These are phyloP conservation scores for Cadophora luteo-olivacea DNA, from an alignment of 2,329 filamentous ascomycete genomes.

Conservation along the genomic window DNA sequence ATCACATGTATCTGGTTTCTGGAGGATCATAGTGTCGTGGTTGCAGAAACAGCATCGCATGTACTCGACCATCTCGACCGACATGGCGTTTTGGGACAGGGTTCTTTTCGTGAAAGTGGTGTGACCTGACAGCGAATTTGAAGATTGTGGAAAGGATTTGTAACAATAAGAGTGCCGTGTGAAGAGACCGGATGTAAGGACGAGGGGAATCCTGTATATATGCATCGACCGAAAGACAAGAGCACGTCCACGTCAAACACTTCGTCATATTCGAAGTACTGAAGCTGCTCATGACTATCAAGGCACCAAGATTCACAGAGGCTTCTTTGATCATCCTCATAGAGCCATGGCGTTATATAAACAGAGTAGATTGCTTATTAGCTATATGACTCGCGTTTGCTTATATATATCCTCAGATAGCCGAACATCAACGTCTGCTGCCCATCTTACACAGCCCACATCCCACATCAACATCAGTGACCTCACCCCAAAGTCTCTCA, in stretches of 20 bases:
- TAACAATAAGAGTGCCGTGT: no score
- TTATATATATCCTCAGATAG: background rate
- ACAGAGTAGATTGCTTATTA: background rate
- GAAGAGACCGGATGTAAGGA: no score
- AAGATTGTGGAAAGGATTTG: no score
- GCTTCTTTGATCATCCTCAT: no score
- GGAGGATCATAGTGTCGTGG: background rate
- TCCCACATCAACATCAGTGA: background rate
- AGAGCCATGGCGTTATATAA: background rate
- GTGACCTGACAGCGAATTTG: no score
- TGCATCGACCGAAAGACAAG: background rate
- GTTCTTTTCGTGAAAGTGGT: background rate
- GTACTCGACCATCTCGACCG: background rate
- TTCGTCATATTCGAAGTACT: background rate
- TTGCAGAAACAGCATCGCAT: background rate
- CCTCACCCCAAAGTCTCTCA: background rate
- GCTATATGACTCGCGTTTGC: background rate
- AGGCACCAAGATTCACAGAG: background rate
- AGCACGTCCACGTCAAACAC: background rate
- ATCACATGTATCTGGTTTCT: conserved; percentile 1
- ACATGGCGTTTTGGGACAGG: background rate
- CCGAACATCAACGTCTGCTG: background rate
- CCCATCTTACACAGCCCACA: background rate
- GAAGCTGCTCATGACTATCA: background rate
- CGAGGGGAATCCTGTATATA: no score